Base-by-base conservation (phyloP, 345 rosid genomes). In the Laguncularia racemosa region DNA sequence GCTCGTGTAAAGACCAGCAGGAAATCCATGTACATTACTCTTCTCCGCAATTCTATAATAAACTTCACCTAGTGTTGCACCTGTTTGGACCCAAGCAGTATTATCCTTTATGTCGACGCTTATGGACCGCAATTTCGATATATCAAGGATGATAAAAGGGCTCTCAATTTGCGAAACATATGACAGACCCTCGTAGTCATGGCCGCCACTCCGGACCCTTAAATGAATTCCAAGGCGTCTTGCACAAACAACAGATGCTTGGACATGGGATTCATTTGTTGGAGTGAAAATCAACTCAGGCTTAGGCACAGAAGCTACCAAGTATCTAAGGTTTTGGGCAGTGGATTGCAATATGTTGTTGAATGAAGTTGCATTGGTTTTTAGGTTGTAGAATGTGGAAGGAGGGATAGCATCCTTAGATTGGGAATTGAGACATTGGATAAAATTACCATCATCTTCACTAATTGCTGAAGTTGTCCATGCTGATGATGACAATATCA, bases 41-140 rank as follows among this genome's bases (percentile, higher is more conserved):
- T 52, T 52, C 55, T 52, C 55, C 14, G 55, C 43, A 54, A 74
- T 74, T 44, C 63, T 62, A 43, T 74, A 74, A 52, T 74, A 74
- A 14, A 63, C 59, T 18, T 74, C 78, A 40, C 78, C 78, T 16
- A 48, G 13, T 0, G 78, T 74, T 18, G 78, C 78, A 1, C 78
- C 78, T 2, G 75, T 66, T 40, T 74, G 72, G 49, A 59, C 72
- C 79, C 79, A 75, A 3, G 79, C 76, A 14, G 64, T 64, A 15
- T 47, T 57, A 38, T 55, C 43, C 0, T 55, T 21, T 8, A 71
- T 57, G 50, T 68, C 62, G 6, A 75, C 73, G 9, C 16, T 16
- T n/a, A 75, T 26, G 16, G 61, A 33, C 3, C 76, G 70, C 15
- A 75, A 67, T 45, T 48, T 60, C 52, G 61, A 52, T 9, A 67